A percentile compares a stretch with the other conserved stretches of the same genome.
Conservation (phyloP, 441 rosid species). For the Arabidopsis lyrata region DNA sequence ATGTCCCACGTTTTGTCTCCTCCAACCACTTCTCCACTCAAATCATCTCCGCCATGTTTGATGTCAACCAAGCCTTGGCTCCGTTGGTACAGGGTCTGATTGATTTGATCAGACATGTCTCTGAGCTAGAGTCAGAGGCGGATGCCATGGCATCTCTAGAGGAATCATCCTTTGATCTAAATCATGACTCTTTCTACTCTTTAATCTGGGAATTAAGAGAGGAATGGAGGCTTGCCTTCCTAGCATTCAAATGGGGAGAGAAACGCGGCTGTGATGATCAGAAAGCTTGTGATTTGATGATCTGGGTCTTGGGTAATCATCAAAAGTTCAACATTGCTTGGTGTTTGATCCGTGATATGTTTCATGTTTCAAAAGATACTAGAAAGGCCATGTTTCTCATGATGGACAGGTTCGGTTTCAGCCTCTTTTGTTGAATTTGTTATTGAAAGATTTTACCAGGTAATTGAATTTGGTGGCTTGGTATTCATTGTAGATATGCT, state of each 20-base stretch:
- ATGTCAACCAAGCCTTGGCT: slow-evolving; percentile 25
- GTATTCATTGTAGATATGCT: slow-evolving; percentile 62
- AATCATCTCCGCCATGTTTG: slow-evolving; percentile 35
- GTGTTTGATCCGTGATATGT: slow-evolving; percentile 79
- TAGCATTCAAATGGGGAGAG: slow-evolving; percentile 80
- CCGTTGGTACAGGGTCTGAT: slow-evolving; percentile 41
- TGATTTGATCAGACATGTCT: slow-evolving; percentile 55
- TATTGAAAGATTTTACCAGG: not conserved
- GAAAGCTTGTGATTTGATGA: slow-evolving; percentile 60
- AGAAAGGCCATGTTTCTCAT: slow-evolving; percentile 74
- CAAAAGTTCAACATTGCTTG: slow-evolving; percentile 80
- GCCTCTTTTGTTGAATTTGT: not conserved
- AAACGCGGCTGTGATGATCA: slow-evolving; percentile 58
- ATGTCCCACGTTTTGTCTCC: slow-evolving; percentile 38
- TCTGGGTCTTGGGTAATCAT: slow-evolving; percentile 73
- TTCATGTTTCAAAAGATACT: slow-evolving; percentile 54
- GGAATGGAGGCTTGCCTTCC: slow-evolving; percentile 74
- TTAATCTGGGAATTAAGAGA: slow-evolving; percentile 66
- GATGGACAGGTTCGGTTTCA: slow-evolving; percentile 72
- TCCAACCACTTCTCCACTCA: slow-evolving; percentile 48
- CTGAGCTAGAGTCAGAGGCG: slow-evolving; percentile 53
- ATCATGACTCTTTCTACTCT: slow-evolving; percentile 55
- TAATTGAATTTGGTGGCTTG: slow-evolving; percentile 28
- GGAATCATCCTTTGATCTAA: slow-evolving; percentile 54
- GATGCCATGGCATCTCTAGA: slow-evolving; percentile 65